A percentile compares a stretch with the other conserved stretches of the same genome.
phyloP scores from a whole-genome alignment of 192 early-diverging fungal species.

The Backusella mclennaniae region DNA sequence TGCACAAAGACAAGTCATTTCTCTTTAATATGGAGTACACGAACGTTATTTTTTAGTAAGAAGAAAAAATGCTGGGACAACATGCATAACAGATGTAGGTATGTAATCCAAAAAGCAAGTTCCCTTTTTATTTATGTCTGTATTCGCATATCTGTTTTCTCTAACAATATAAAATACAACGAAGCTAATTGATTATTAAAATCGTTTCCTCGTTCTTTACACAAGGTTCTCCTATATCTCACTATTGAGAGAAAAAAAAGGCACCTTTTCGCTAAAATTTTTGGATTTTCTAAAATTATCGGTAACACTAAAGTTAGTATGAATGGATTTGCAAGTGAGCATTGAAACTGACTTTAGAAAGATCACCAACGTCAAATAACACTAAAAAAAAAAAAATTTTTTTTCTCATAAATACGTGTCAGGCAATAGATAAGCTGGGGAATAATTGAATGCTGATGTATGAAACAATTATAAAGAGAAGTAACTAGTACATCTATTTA shows the following conservation, averaged over 20 bases:
- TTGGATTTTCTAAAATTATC: not conserved
- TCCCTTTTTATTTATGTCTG: not conserved
- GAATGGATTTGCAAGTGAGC: not conserved
- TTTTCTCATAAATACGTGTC: not conserved
- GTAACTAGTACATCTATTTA: not conserved
- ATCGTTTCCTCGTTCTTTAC: not conserved
- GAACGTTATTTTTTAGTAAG: not conserved
- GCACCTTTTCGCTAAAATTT: not conserved
- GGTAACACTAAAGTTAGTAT: not conserved
- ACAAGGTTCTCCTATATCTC: not conserved
- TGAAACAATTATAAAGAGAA: not conserved
- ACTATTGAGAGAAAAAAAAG: not conserved
- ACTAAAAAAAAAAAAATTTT: not conserved
- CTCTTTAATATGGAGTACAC: not conserved
- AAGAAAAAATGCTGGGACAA: not conserved
- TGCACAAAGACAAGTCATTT: not conserved
- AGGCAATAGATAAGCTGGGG: not conserved
- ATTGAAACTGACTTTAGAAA: conserved; percentile 5
- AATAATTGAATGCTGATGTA: not conserved
- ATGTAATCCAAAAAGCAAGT: not conserved
- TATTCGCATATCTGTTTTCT: not conserved
- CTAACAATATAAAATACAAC: not conserved
- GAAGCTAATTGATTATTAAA: not conserved
- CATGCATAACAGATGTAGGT: not conserved
- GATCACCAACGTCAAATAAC: not conserved